Evolutionary conservation across 805 yeast species (phyloP).

Genomic region (Clavispora phyllophila): DNA sequence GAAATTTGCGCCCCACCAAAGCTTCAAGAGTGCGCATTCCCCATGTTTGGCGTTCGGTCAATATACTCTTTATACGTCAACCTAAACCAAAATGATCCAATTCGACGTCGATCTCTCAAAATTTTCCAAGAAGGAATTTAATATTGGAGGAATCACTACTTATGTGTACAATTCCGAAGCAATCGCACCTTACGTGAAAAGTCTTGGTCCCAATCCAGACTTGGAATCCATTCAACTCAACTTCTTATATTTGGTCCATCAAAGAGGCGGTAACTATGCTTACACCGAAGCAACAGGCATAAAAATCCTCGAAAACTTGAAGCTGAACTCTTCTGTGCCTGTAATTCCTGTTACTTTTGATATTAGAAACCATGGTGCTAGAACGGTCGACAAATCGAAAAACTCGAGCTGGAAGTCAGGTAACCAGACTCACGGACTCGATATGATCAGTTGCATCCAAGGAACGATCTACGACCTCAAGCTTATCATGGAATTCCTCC

Average conservation of each 20-base stretch:
- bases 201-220: conserved; percentile 8
- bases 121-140: conserved; percentile 6
- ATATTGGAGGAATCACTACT: conserved; percentile 44
- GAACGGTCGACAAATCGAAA: conserved; percentile 29
- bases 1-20: neutral
- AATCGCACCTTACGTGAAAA: conserved; percentile 22
- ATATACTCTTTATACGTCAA: neutral
- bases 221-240: conserved; percentile 24
- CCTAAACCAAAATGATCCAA: conserved; percentile 7
- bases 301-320: conserved; percentile 25
- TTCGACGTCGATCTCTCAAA: conserved; percentile 6
- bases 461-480: conserved; percentile 43
- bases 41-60: too few relatives aligned
- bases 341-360: conserved; percentile 49
- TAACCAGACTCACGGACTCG: conserved; percentile 46
- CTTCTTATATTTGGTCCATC: conserved; percentile 44
- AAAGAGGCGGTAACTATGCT: conserved; percentile 35
- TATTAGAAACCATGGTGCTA: conserved; percentile 51
- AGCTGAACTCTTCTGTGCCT: conserved; percentile 19
- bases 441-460: conserved; percentile 45
- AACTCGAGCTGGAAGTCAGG: conserved; percentile 46
- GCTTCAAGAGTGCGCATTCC: neutral
- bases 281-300: conserved; percentile 39
- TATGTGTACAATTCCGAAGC: conserved; percentile 37
- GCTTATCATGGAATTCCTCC: conserved; percentile 41